Percentiles rank a stretch among this genome's conserved stretches.
These are phyloP conservation scores for Phytophthora ohioensis DNA, from an alignment of 352 stramenopile genomes.

Conservation along the genomic window DNA sequence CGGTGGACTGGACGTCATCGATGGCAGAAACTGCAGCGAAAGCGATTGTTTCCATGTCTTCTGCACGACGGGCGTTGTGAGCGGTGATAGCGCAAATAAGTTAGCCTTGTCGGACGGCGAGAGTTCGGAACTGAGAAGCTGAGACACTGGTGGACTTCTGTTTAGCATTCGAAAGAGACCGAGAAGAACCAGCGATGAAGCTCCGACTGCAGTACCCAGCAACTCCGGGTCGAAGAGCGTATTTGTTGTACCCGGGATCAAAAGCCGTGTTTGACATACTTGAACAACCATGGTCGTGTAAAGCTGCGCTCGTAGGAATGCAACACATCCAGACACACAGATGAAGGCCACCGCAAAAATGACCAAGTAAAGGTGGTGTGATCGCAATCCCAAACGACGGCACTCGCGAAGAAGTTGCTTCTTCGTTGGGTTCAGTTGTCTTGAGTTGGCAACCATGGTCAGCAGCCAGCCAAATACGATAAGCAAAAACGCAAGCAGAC, in stretches of 20 bases:
- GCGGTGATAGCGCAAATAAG: constrained; percentile 10
- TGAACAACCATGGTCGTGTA: constrained; percentile 77
- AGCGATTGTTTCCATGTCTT: constrained; percentile 15
- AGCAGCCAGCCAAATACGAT: constrained; percentile 61
- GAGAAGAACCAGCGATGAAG: constrained; percentile 31
- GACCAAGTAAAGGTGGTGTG: constrained; percentile 37
- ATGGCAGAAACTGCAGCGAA: constrained; percentile 15
- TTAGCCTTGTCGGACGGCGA: constrained; percentile 6
- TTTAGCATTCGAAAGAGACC: constrained; percentile 24
- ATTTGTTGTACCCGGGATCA: constrained; percentile 37
- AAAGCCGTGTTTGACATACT: constrained; percentile 61
- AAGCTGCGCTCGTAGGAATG: constrained; percentile 76
- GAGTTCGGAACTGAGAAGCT: background rate
- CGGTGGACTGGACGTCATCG: constrained; percentile 24
- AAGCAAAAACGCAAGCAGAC: constrained; percentile 51
- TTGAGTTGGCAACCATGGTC: constrained; percentile 47
- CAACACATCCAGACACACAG: constrained; percentile 54
- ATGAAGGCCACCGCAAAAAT: constrained; percentile 49
- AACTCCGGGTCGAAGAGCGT: constrained; percentile 56
- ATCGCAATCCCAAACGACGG: constrained; percentile 47
- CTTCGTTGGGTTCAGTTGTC: constrained; percentile 52
- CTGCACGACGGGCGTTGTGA: background rate
- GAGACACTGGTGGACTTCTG: background rate
- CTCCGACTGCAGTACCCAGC: constrained; percentile 40
- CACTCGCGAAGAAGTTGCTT: constrained; percentile 50